These are phyloP conservation scores for Xylaria sp. DNA, from an alignment of 2,329 filamentous ascomycete genomes.

Conservation along the genomic window DNA sequence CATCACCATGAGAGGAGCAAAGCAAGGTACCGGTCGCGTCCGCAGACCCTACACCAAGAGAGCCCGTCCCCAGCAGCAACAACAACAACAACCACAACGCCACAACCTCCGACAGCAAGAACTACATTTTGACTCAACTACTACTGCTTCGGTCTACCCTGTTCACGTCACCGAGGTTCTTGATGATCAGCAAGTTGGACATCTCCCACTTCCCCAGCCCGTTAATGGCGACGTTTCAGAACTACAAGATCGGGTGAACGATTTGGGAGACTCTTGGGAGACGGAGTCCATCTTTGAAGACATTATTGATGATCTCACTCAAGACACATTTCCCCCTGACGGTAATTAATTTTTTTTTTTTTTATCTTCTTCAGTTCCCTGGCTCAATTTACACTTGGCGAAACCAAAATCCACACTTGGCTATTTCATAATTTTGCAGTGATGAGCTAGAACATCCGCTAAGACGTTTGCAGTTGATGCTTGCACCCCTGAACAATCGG, in stretches of 20 bases:
- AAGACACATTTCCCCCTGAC: slow-evolving; percentile 54
- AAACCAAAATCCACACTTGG: background rate
- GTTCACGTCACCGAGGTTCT: slow-evolving; percentile 33
- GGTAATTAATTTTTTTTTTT: slow-evolving; percentile 34
- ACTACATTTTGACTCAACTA: slow-evolving; percentile 1
- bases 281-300: slow-evolving; percentile 59
- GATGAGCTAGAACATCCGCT: slow-evolving; percentile 20
- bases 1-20: slow-evolving; percentile 33
- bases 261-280: slow-evolving; percentile 53
- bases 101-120: background rate
- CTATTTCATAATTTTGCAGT: background rate
- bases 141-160: slow-evolving; percentile 1
- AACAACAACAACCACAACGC: background rate
- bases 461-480: slow-evolving; percentile 44
- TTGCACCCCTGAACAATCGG: slow-evolving; percentile 69
- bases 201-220: slow-evolving; percentile 34
- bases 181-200: slow-evolving; percentile 40
- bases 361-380: background rate
- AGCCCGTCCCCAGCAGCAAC: slow-evolving; percentile 24
- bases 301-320: slow-evolving; percentile 56
- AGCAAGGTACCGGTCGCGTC: slow-evolving; percentile 32
- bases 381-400: slow-evolving; percentile 7
- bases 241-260: slow-evolving; percentile 39
- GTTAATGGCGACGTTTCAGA: slow-evolving; percentile 33
- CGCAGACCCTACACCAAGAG: slow-evolving; percentile 32